phyloP scores from a whole-genome alignment of 352 stramenopile genomes.

The Globisporangium nagaii region DNA sequence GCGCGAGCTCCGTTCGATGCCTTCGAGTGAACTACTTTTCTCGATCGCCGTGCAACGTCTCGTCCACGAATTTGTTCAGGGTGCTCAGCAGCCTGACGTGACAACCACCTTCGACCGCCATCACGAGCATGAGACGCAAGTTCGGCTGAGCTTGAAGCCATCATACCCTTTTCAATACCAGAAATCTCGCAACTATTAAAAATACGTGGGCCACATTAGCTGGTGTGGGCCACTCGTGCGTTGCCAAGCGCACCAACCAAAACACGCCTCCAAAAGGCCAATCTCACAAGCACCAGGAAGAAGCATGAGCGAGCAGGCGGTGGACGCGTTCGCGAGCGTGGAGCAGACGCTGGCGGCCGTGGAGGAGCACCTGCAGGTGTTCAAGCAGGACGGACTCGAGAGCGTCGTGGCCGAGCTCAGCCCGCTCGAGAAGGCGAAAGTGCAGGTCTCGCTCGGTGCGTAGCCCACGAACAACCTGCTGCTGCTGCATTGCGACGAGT shows the following conservation, averaged over 20 bases:
- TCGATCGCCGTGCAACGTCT: too few species aligned
- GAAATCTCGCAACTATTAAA: too few species aligned
- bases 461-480: slow-evolving; percentile 1
- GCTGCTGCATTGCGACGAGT: background rate
- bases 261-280: slow-evolving; percentile 11
- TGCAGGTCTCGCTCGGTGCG: slow-evolving; percentile 78
- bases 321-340: slow-evolving; percentile 60
- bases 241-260: slow-evolving; percentile 6
- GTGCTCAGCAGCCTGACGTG: too few species aligned
- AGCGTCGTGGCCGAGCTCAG: slow-evolving; percentile 50
- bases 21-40: too few species aligned
- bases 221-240: too few species aligned
- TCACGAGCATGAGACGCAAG: too few species aligned
- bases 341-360: slow-evolving; percentile 76
- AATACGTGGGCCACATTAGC: too few species aligned
- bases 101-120: too few species aligned
- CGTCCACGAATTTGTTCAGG: too few species aligned
- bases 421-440: slow-evolving; percentile 74
- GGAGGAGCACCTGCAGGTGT: slow-evolving; percentile 63
- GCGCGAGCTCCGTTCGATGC: too few species aligned
- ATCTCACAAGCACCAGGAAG: background rate
- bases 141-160: too few species aligned
- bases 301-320: slow-evolving; percentile 54
- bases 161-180: too few species aligned
- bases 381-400: slow-evolving; percentile 49